Evolutionary conservation across 441 rosid genomes (phyloP).

Genomic region (Biscutella laevigata): DNA sequence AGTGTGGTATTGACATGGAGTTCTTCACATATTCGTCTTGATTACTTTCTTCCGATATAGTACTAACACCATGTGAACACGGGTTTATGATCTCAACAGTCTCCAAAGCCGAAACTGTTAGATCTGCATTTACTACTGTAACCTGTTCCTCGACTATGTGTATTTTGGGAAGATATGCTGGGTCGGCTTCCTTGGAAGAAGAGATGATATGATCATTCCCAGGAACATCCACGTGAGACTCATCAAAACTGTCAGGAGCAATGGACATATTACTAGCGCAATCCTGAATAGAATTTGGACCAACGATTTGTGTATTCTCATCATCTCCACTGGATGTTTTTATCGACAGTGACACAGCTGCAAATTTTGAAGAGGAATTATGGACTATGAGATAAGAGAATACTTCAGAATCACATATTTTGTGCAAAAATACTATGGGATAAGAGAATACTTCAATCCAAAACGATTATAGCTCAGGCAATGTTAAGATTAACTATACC

Average conservation of each 20-base stretch:
- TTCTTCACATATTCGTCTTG: constrained; percentile 21
- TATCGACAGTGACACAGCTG: constrained; percentile 26
- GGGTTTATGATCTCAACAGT: constrained; percentile 20
- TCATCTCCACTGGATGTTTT: constrained; percentile 22
- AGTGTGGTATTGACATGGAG: constrained; percentile 25
- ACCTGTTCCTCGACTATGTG: constrained; percentile 19
- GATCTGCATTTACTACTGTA: constrained; percentile 15
- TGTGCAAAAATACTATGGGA: not conserved
- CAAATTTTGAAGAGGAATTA: constrained; percentile 21
- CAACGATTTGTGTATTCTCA: constrained; percentile 18
- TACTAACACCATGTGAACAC: constrained; percentile 25
- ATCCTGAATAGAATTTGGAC: constrained; percentile 28
- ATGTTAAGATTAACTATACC: constrained; percentile 22
- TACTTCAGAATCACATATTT: not conserved
- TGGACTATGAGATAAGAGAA: not conserved
- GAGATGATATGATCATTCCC: constrained; percentile 21
- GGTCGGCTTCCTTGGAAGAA: constrained; percentile 25
- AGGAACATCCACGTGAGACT: constrained; percentile 25
- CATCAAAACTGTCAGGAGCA: constrained; percentile 46
- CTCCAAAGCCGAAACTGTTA: constrained; percentile 22
- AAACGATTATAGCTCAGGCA: constrained; percentile 2
- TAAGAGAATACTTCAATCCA: not conserved
- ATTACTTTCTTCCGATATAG: constrained; percentile 18
- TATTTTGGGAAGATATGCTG: constrained; percentile 20
- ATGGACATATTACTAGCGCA: constrained; percentile 26